Evolutionary conservation across 192 early-diverging fungal genomes (phyloP), one percentile per base, ranked within the genome.

Genomic region (Coemansia furcata): DNA sequence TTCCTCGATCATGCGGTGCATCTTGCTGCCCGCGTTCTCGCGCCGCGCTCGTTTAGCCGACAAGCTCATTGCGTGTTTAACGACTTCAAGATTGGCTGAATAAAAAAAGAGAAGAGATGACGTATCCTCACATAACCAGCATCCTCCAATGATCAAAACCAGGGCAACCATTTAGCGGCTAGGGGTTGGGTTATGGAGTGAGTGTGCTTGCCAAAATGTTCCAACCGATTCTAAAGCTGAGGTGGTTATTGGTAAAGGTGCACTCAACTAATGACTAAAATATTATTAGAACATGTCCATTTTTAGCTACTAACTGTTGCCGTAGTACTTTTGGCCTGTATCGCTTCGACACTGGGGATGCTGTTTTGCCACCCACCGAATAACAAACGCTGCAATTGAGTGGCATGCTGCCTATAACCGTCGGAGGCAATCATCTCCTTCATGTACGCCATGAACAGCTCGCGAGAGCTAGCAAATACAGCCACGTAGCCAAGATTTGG

Each of bases 11-110:
- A 82, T 82, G 12, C 36, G 52, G 8, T 39, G 55, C 74, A 82
- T 68, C 42, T 82, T 82, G 71, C 76, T 82, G 60, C 79, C 79
- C 11, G 79, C 79, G 17, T 82, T 82, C 36, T 69, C 65, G 32
- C 79, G 79, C n/a, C 79, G 79, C 35, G 62, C 43, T n/a, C 74
- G 68, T 60, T 63, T 58, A 15, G 66, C 52, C 43, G 63, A 43
- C 19, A 54, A 17, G 33, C 35, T 47, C 54, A 60, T 63, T 6
- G 46, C 9, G 9, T 3, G n/a, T 46, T 4, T n/a, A 46, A 19
- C 44, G 12, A 46, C 44, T n/a, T 40, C 14, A 3, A 40, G 39
- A 38, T 38, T 38, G 6, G 6, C 2, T 38, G 37, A 10, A 38
- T 38, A 46, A 46, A 46, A 17, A 3, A 46, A 46, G 17, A 3